Evolutionary conservation across 352 stramenopile genomes (phyloP), one percentile per base, ranked within the genome.

Genomic region (Phytopythium delawarense): DNA sequence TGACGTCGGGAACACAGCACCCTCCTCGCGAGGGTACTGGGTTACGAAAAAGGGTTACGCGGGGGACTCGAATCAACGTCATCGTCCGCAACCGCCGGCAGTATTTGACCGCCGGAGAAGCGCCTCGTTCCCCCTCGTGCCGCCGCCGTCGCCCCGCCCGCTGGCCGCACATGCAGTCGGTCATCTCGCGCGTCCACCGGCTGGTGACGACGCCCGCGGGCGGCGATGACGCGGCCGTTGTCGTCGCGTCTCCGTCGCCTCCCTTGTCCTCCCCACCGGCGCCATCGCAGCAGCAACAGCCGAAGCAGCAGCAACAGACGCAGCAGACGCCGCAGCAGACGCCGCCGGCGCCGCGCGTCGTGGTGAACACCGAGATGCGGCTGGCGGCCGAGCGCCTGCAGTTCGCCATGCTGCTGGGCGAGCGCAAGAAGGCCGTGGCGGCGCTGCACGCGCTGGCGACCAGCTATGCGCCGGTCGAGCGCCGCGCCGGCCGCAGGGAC

Each of bases 141-240:
- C 49, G 7, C 6, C 25, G 28, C 21, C 28, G 37, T 7, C 49
- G 30, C 50, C 40, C 37, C 25, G 30, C 50, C 25, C n/a, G 3
- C 25, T 12, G 6, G 0, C 23, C 40, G 2, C 40, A 15, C 44
- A 91, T 91, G 82, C 82, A 91, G 66, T 76, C 78, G 30, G 70
- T 89, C 46, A 81, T 91, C 51, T 88, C 79, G 62, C 79, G 79
- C 69, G 79, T 89, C 63, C 79, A 89, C 64, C 75, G 77, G 59
- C 88, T 88, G 64, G 80, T 88, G 40, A 79, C 79, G 62, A 65
- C 75, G 4, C 58, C 71, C 28, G 30, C 48, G 11, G 32, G 16
- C 50, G 40, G 52, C 57, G 25, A 59, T 37, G 21, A 7, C 32
- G 12, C 35, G 57, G 4, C 21, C 21, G 13, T 2, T 32, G 7